Base-by-base conservation (phyloP, 768 basidiomycete species). In the Cystofilobasidium capitatum region DNA sequence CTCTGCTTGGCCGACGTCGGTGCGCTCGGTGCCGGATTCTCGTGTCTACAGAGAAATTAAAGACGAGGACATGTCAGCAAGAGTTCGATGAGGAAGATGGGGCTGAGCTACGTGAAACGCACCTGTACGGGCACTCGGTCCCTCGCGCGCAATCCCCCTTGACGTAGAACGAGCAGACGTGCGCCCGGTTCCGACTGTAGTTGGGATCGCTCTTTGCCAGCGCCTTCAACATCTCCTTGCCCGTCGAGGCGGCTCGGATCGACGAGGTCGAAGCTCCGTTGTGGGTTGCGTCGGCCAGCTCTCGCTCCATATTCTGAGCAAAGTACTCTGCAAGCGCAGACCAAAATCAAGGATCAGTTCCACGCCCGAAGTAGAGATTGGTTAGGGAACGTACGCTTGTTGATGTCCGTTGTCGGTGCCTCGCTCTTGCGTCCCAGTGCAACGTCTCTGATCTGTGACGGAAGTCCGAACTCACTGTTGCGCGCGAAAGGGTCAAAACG, bases 131-230 rank as follows among this genome's bases (percentile, higher is more conserved):
- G 76, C 96, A 99, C 69, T 94, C 91, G 17, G 79, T 78, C 9
- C 96, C 96, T 49, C 96, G 84, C 45, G 82, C 90, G 76, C 96
- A 99, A 64, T 93, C 88, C 0, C 96, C 96, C 78, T 98, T 99
- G 59, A 83, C 86, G 75, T 86, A 98, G 82, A 98, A 98, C 2
- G 89, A 90, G 77, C 96, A 99, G 17, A 96, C 75, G 71, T 97
- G 88, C 55, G 96, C 91, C 64, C 88, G 80, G 78, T 98, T 99
- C 65, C 94, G 86, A 78, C 97, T 96, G 80, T 98, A 98, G 76
- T 91, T 91, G 0, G 96, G 96, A 73, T 98, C 94, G 36, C 89
- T 89, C 71, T 94, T 84, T 29, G 96, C 96, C 14, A 99, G 79
- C 71, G 88, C 85, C 78, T 98, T 97, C 64, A 99, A 79, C 89